These are phyloP conservation scores for Pascua sp. DNA, from an alignment of 1,284 basidiomycete species.

Conservation along the genomic window DNA sequence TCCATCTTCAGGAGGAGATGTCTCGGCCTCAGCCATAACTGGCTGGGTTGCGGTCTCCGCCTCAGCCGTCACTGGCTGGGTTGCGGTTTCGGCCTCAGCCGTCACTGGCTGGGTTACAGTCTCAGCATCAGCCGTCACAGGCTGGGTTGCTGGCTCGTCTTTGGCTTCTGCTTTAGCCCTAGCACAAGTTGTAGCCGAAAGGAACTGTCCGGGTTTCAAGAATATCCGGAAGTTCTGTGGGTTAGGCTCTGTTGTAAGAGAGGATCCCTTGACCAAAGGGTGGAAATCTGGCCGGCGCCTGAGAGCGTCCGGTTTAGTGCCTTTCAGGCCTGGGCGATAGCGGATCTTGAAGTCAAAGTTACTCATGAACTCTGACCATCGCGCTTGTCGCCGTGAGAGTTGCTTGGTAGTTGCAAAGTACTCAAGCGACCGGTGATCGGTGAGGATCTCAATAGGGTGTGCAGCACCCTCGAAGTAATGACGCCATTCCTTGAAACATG, in stretches of 20 bases:
- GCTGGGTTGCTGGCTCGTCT: too few species aligned
- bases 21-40: too few species aligned
- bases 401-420: slow-evolving; percentile 49
- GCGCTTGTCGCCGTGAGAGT: slow-evolving; percentile 49
- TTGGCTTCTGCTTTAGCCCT: too few species aligned
- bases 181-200: background rate
- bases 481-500: slow-evolving; percentile 48
- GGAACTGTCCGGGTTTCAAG: background rate
- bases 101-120: too few species aligned
- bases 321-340: slow-evolving; percentile 46
- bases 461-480: slow-evolving; percentile 45
- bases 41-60: too few species aligned
- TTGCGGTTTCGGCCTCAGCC: too few species aligned
- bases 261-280: background rate
- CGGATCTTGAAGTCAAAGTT: slow-evolving; percentile 48
- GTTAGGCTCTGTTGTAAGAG: slow-evolving; percentile 46
- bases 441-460: slow-evolving; percentile 40
- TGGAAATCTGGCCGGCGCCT: slow-evolving; percentile 45
- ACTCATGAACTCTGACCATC: slow-evolving; percentile 47
- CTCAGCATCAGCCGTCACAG: too few species aligned
- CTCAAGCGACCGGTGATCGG: slow-evolving; percentile 54
- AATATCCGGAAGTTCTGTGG: slow-evolving; percentile 49
- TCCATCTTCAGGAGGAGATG: too few species aligned
- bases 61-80: too few species aligned
- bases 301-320: slow-evolving; percentile 48